A percentile compares a stretch with the other conserved stretches of the same genome.
These are phyloP conservation scores for Bocquillonia castaneifolia DNA, from an alignment of 441 rosid genomes.

Conservation along the genomic window DNA sequence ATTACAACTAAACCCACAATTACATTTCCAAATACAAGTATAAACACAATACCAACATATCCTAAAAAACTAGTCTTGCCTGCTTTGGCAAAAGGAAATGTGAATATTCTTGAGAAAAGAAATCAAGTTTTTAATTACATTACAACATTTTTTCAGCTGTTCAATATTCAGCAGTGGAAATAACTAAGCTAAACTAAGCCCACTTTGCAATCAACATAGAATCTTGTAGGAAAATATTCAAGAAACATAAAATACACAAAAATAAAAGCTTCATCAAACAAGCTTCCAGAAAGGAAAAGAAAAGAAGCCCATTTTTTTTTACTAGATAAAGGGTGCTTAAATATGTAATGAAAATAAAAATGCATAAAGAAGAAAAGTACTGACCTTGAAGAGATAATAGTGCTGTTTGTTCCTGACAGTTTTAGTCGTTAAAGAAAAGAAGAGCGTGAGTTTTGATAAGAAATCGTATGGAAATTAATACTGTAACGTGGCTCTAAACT, in stretches of 20 bases:
- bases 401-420: background rate
- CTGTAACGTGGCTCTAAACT: slow-evolving; percentile 29
- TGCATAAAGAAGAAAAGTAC: background rate
- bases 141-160: background rate
- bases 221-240: background rate
- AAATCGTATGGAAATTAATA: slow-evolving; percentile 46
- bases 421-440: slow-evolving; percentile 8
- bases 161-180: background rate
- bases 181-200: slow-evolving; percentile 3
- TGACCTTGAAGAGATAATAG: slow-evolving; percentile 13
- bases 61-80: background rate
- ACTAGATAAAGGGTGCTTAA: too few relatives aligned
- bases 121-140: background rate
- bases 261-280: background rate
- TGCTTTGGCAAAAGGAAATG: background rate
- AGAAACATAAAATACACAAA: background rate
- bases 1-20: background rate
- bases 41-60: background rate
- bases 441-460: slow-evolving; percentile 34
- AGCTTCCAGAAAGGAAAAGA: background rate
- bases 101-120: background rate
- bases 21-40: background rate
- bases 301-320: background rate
- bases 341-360: background rate
- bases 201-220: background rate